These are phyloP conservation scores for Dictyostelium intermedium DNA, from an alignment of 78 protist genomes.

Conservation along the genomic window DNA sequence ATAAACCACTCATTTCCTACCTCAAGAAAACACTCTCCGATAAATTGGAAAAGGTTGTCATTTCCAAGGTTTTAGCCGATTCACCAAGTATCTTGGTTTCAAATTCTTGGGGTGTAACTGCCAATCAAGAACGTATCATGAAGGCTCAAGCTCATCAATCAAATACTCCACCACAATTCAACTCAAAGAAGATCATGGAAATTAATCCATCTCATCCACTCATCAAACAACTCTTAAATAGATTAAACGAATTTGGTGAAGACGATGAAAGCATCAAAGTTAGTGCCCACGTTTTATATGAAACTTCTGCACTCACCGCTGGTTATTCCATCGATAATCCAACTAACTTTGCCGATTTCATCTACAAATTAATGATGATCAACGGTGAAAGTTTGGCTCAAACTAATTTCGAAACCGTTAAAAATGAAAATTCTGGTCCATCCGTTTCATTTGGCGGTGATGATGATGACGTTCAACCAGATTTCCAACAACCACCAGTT, in stretches of 20 bases:
- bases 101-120: slow-evolving; percentile 92
- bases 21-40: slow-evolving; percentile 81
- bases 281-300: slow-evolving; percentile 86
- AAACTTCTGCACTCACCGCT: slow-evolving; percentile 88
- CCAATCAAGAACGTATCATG: slow-evolving; percentile 96
- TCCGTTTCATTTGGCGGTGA: not conserved
- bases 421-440: not conserved
- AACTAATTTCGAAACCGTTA: not conserved
- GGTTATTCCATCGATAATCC: slow-evolving; percentile 90
- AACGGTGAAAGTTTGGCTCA: slow-evolving; percentile 30
- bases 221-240: slow-evolving; percentile 37
- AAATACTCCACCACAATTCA: slow-evolving; percentile 14
- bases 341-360: slow-evolving; percentile 80
- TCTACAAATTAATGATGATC: slow-evolving; percentile 81
- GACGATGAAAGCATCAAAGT: slow-evolving; percentile 80
- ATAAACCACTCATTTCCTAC: slow-evolving; percentile 85
- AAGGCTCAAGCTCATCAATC: slow-evolving; percentile 90
- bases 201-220: slow-evolving; percentile 95
- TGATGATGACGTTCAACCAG: not conserved
- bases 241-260: slow-evolving; percentile 54
- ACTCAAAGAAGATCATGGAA: slow-evolving; percentile 87
- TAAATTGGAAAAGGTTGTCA: slow-evolving; percentile 70
- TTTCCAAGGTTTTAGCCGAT: slow-evolving; percentile 87
- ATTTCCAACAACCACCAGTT: not conserved
- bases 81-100: slow-evolving; percentile 93